phyloP scores from a whole-genome alignment of 2,329 filamentous ascomycete species.

The Fusarium incarnatum region DNA sequence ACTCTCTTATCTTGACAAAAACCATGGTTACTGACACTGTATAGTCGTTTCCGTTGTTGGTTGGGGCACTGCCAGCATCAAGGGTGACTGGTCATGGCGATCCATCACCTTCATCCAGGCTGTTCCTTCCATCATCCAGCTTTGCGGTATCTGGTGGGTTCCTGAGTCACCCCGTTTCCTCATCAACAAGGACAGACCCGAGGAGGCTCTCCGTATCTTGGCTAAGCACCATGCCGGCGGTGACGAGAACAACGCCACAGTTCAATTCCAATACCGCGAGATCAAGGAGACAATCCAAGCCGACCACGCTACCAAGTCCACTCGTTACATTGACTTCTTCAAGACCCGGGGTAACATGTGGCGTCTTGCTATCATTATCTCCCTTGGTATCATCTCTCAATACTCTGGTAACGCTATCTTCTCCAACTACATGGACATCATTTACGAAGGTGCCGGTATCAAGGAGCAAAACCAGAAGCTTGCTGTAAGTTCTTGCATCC shows the following conservation, averaged over 20 bases:
- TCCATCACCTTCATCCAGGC: conserved; percentile 74
- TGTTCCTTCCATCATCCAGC: conserved; percentile 70
- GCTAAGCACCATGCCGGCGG: conserved; percentile 73
- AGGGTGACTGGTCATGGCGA: conserved; percentile 74
- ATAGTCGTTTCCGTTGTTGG: conserved; percentile 69
- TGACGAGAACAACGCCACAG: conserved; percentile 67
- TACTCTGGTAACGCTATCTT: conserved; percentile 76
- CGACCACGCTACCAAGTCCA: conserved; percentile 63
- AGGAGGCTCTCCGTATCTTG: conserved; percentile 71
- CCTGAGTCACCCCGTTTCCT: conserved; percentile 76
- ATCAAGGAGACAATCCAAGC: conserved; percentile 72
- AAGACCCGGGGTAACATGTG: conserved; percentile 73
- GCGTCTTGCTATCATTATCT: conserved; percentile 70
- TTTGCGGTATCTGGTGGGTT: conserved; percentile 74
- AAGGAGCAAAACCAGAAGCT: conserved; percentile 67
- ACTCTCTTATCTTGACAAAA: not conserved
- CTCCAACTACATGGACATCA: conserved; percentile 73
- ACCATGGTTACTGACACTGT: not conserved
- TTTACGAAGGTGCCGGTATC: conserved; percentile 72
- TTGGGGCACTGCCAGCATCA: conserved; percentile 70
- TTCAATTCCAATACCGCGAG: conserved; percentile 74
- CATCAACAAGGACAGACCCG: conserved; percentile 70
- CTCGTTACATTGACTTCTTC: conserved; percentile 70
- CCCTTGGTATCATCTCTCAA: conserved; percentile 74
- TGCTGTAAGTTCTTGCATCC: conserved; percentile 52